Evolutionary conservation across 768 basidiomycete species (phyloP), one percentile per base, ranked within the genome.

Genomic region (Dacryopinax spathularia): DNA sequence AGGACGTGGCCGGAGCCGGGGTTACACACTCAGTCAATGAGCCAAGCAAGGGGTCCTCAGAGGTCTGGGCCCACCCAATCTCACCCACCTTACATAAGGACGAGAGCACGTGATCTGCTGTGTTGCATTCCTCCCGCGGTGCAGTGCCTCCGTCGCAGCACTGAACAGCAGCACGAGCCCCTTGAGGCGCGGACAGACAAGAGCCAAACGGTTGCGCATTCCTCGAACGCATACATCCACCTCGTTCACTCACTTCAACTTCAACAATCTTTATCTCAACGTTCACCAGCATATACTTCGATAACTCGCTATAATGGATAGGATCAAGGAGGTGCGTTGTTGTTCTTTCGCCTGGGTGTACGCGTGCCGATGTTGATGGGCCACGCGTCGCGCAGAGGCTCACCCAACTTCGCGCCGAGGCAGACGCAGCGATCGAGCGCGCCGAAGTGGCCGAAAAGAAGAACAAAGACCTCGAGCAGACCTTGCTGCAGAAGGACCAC

Each of bases 391-490:
- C 15, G 13, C 68, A 77, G 75, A 74, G 70, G 67, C 78, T 97
- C 77, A 81, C 75, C 71, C 66, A 77, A 43, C 84, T 97, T 69
- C 91, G 92, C 66, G 72, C 73, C 35, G 94, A 98, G 78, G 92
- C 91, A 62, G 96, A 99, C 74, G 71, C 70, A 60, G 87, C 91
- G 39, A 76, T 88, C 63, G 73, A 75, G 27, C 89, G 96, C 63
- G 96, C 95, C 33, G 96, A 99, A 70, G 80, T 75, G 13, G 90
- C 92, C 12, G 95, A 98, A 73, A 78, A 77, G 2, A 86, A 89
- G 79, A 84, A 82, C 79, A 95, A 93, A 82, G 78, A 80, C 68
- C 75, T 77, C 65, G 85, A 92, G 70, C 90, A 91, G 72, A 66
- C 73, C 25, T 70, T 93, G 35, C 82, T 96, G 18, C 80, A 83